Percentiles rank a stretch among this genome's conserved stretches.
These are phyloP conservation scores for Herpetomonas samuelpessoai DNA, from an alignment of 208 protist species.

Conservation along the genomic window DNA sequence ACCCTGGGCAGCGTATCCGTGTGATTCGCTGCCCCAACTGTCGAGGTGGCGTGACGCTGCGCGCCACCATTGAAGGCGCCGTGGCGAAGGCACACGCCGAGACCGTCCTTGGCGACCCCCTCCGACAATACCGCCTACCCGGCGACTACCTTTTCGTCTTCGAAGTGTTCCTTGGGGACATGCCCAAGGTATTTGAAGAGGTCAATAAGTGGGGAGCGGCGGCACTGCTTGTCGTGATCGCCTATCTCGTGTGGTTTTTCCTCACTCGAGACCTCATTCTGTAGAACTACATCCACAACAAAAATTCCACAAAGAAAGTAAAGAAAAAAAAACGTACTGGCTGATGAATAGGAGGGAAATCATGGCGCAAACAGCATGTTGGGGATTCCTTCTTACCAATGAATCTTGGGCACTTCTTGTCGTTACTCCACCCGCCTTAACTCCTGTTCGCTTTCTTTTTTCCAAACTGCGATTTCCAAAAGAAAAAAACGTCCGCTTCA, in stretches of 20 bases:
- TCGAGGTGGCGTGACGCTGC: slow-evolving; percentile 21
- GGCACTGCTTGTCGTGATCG: slow-evolving; percentile 24
- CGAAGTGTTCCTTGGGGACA: slow-evolving; percentile 41
- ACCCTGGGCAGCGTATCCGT: slow-evolving; percentile 9
- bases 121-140: slow-evolving; percentile 14
- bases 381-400: too few relatives aligned
- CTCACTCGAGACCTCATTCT: slow-evolving; percentile 64
- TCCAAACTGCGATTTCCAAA: too few relatives aligned
- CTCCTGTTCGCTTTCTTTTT: too few relatives aligned
- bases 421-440: too few relatives aligned
- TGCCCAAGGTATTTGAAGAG: slow-evolving; percentile 19
- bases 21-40: slow-evolving; percentile 48
- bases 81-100: slow-evolving; percentile 26
- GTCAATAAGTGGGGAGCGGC: slow-evolving; percentile 22
- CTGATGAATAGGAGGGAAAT: too few relatives aligned
- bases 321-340: slow-evolving; percentile 4
- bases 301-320: background rate
- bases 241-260: slow-evolving; percentile 54
- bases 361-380: too few relatives aligned
- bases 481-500: too few relatives aligned
- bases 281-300: slow-evolving; percentile 3
- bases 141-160: slow-evolving; percentile 44
- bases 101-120: slow-evolving; percentile 12
- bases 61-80: slow-evolving; percentile 15
- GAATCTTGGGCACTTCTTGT: too few relatives aligned